Evolutionary conservation across 1,139 yeast genomes (phyloP).

Genomic region (Zygoascus hellenicus): DNA sequence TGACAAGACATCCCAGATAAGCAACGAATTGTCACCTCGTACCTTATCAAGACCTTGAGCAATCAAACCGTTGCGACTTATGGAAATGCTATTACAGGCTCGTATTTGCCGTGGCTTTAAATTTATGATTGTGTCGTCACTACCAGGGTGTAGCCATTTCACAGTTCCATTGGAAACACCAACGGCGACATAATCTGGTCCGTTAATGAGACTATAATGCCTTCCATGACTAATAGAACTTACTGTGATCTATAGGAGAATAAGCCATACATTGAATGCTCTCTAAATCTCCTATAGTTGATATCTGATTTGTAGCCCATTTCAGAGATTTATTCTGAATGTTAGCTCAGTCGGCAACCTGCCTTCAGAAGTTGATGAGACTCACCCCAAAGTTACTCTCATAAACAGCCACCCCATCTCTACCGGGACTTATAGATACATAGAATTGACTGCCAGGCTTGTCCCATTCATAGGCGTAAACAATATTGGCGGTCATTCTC

Average conservation of each 20-base stretch:
- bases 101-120: constrained; percentile 64
- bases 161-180: constrained; percentile 72
- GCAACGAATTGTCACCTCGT: constrained; percentile 69
- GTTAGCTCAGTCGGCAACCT: background rate
- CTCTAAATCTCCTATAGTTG: constrained; percentile 59
- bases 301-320: constrained; percentile 19
- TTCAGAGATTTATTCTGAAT: constrained; percentile 12
- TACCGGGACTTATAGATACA: constrained; percentile 58
- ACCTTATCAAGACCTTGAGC: constrained; percentile 81
- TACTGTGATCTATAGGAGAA: constrained; percentile 50
- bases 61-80: constrained; percentile 57
- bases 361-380: background rate
- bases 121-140: constrained; percentile 39
- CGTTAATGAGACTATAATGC: background rate
- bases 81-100: constrained; percentile 69
- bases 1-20: constrained; percentile 68
- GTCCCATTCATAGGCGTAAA: constrained; percentile 59
- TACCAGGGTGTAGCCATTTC: constrained; percentile 54
- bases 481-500: constrained; percentile 32
- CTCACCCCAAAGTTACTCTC: constrained; percentile 26
- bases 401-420: constrained; percentile 61
- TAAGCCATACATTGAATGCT: constrained; percentile 68
- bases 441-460: constrained; percentile 49
- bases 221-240: constrained; percentile 3
- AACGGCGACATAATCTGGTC: constrained; percentile 47